Evolutionary conservation across 495 filamentous ascomycete genomes (phyloP).

Genomic region (Hapsidospora chrysogenum): DNA sequence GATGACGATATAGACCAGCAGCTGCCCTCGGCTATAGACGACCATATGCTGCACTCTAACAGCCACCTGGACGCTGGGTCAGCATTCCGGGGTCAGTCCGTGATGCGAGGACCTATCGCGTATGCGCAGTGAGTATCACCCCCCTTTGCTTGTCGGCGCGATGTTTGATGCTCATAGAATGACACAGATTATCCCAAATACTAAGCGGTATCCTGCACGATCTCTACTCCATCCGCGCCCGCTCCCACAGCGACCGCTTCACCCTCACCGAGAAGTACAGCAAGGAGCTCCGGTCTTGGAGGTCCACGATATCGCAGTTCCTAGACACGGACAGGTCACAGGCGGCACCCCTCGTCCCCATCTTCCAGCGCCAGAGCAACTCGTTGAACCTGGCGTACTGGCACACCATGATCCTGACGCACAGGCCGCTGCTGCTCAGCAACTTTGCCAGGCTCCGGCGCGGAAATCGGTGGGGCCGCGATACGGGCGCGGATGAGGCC

Average conservation of each 20-base stretch:
- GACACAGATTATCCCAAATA: conserved; percentile 7
- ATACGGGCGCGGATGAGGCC: conserved; percentile 2
- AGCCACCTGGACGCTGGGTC: conserved; percentile 6
- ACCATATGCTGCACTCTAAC: conserved; percentile 8
- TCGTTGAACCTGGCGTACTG: conserved; percentile 36
- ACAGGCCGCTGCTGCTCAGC: conserved; percentile 33
- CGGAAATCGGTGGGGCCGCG: conserved; percentile 2
- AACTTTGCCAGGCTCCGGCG: conserved; percentile 27
- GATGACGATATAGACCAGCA: conserved; percentile 19
- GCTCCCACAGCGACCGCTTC: conserved; percentile 4
- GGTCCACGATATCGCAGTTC: conserved; percentile 7
- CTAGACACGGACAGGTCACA: conserved; percentile 8
- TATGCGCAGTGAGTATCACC: conserved; percentile 3
- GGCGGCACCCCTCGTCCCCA: conserved; percentile 9
- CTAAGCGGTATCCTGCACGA: conserved; percentile 9
- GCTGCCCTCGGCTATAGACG: conserved; percentile 17
- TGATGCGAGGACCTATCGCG: conserved; percentile 25
- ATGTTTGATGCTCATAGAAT: neutral
- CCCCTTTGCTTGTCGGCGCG: neutral
- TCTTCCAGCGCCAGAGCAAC: conserved; percentile 28
- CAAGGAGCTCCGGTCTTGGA: conserved; percentile 7
- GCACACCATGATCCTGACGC: conserved; percentile 36
- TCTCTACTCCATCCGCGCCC: conserved; percentile 9
- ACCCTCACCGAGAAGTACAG: conserved; percentile 7
- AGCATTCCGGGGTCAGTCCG: conserved; percentile 13